Conservation (phyloP, 768 basidiomycete species). For the Pleurotus pulmonarius region DNA sequence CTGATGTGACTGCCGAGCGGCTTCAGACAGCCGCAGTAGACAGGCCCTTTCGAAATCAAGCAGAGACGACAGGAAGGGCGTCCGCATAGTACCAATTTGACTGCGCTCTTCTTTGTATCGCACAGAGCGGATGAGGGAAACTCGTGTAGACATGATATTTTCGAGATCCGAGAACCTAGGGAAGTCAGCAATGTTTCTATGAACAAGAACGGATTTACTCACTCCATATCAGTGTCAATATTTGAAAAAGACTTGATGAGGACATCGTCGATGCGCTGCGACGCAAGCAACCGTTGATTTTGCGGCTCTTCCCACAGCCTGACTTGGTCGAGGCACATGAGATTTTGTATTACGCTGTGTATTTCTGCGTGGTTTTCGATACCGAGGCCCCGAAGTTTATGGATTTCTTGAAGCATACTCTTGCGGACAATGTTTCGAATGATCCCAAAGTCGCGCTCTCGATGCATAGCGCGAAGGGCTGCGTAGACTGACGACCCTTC, state of each 20-base stretch:
- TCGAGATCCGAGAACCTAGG: constrained; percentile 75
- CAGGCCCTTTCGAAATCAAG: constrained; percentile 63
- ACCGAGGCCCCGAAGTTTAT: constrained; percentile 58
- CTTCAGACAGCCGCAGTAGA: constrained; percentile 66
- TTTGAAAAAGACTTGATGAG: constrained; percentile 41
- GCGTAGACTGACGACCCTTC: constrained; percentile 66
- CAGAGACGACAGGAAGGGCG: constrained; percentile 48
- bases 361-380: constrained; percentile 81
- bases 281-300: constrained; percentile 28
- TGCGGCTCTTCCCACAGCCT: constrained; percentile 49
- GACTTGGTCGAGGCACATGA: constrained; percentile 83
- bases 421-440: constrained; percentile 48
- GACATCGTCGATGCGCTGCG: constrained; percentile 26
- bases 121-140: constrained; percentile 74
- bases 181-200: neutral
- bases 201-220: constrained; percentile 22
- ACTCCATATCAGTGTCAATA: constrained; percentile 65
- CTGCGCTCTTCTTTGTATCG: constrained; percentile 68
- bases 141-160: constrained; percentile 73
- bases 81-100: constrained; percentile 68
- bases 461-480: constrained; percentile 77
- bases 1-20: constrained; percentile 65
- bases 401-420: constrained; percentile 58
- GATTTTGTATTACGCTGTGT: constrained; percentile 57
- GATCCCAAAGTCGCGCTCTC: constrained; percentile 57